These are phyloP conservation scores for Fraxinus velutina DNA, from an alignment of 305 asterid genomes.

Conservation along the genomic window DNA sequence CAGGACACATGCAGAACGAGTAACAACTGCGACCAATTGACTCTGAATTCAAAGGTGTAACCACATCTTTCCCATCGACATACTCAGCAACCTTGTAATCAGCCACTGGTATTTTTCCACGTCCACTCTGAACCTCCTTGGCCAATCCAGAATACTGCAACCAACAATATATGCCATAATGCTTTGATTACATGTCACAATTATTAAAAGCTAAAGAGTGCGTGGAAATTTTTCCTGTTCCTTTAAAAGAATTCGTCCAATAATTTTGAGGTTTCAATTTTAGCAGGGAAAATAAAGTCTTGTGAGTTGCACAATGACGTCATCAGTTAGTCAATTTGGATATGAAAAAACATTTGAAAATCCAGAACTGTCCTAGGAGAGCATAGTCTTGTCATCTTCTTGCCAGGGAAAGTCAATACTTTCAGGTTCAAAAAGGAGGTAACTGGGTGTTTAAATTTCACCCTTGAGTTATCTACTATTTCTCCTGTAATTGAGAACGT, in stretches of 20 bases:
- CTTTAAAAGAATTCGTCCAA: background rate
- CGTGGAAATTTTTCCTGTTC: background rate
- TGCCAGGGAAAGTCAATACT: background rate
- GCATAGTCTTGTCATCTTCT: background rate
- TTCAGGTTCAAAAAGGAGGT: background rate
- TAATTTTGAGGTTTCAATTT: background rate
- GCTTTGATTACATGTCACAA: background rate
- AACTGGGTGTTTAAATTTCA: background rate
- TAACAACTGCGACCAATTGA: constrained; percentile 64
- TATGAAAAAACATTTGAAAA: background rate
- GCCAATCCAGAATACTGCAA: constrained; percentile 83
- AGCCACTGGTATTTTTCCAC: constrained; percentile 95
- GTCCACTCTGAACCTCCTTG: constrained; percentile 70
- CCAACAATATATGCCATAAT: constrained; percentile 5
- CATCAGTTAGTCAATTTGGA: background rate
- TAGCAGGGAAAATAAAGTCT: background rate
- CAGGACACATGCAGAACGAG: constrained; percentile 99
- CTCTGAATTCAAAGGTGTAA: constrained; percentile 31
- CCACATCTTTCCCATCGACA: constrained; percentile 34
- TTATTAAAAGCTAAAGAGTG: background rate
- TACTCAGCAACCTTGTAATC: constrained; percentile 88
- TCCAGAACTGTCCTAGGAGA: background rate
- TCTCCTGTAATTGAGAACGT: background rate
- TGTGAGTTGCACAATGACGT: background rate
- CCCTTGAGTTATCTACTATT: background rate